A percentile compares a stretch with the other conserved stretches of the same genome.
phyloP scores from a whole-genome alignment of 2,329 filamentous ascomycete species.

The Colletotrichum horii region DNA sequence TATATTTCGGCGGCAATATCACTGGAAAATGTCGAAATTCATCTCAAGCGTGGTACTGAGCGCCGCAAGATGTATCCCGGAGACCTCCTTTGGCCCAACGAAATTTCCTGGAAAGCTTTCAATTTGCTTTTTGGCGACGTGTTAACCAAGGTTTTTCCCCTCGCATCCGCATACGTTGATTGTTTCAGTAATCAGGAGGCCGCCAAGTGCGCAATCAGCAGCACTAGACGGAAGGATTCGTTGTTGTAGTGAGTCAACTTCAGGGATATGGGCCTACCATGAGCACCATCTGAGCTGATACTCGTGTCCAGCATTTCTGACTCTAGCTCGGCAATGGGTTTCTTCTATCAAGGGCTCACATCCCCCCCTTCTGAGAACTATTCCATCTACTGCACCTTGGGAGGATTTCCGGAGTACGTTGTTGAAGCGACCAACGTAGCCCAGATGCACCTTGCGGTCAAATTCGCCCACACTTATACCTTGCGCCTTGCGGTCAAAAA shows the following conservation, averaged over 20 bases:
- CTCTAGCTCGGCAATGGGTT: conserved; percentile 25
- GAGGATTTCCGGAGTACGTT: not conserved
- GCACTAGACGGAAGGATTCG: not conserved
- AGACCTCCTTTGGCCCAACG: conserved; percentile 31
- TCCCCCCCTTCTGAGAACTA: not conserved
- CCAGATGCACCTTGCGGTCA: conserved; percentile 50
- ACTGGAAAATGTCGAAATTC: not conserved
- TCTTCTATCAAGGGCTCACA: conserved; percentile 21
- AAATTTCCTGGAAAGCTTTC: conserved; percentile 33
- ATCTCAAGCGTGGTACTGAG: not conserved
- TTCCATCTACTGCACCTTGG: not conserved
- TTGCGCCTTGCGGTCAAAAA: conserved; percentile 56
- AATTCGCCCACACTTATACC: conserved; percentile 50
- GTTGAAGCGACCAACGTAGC: conserved; percentile 13
- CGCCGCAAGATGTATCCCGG: conserved; percentile 36
- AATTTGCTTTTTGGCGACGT: conserved; percentile 33
- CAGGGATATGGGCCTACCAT: no score
- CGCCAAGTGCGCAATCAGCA: conserved; percentile 29
- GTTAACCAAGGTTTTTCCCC: conserved; percentile 32
- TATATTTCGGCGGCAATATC: conserved; percentile 28
- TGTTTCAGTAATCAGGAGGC: conserved; percentile 28
- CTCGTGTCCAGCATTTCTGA: conserved; percentile 23
- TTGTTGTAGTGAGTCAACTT: not conserved
- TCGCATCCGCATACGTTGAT: conserved; percentile 34
- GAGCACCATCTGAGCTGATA: conserved; percentile 14